phyloP scores from a whole-genome alignment of 106 monocot species.

The Xerophyta viscosa region DNA sequence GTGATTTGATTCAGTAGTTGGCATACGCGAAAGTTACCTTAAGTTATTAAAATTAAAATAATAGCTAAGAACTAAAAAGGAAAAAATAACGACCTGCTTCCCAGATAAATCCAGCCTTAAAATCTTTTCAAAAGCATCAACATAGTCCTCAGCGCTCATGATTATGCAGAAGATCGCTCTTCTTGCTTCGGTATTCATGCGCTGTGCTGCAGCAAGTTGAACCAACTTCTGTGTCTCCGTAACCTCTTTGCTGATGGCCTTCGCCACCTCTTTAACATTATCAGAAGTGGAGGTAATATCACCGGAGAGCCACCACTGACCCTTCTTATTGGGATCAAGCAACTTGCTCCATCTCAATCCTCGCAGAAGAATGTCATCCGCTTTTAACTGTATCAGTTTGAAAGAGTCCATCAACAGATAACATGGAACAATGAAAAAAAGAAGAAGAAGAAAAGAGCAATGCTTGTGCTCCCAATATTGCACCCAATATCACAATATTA shows the following conservation, averaged over 20 bases:
- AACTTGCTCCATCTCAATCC: constrained; percentile 81
- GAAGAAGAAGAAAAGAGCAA: neutral
- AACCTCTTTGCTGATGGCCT: constrained; percentile 47
- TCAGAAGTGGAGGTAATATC: constrained; percentile 26
- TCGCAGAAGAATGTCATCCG: constrained; percentile 68
- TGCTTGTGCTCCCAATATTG: too few species aligned
- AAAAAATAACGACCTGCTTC: constrained; percentile 54
- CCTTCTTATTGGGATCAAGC: constrained; percentile 88
- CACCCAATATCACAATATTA: too few species aligned
- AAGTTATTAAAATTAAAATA: constrained; percentile 1
- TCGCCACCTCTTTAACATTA: constrained; percentile 52
- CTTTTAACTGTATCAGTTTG: constrained; percentile 45
- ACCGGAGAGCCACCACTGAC: constrained; percentile 91
- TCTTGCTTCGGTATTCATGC: constrained; percentile 90
- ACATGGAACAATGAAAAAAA: neutral
- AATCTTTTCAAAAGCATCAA: constrained; percentile 97
- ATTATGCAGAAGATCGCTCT: constrained; percentile 92
- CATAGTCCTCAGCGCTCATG: constrained; percentile 91
- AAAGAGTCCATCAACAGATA: neutral
- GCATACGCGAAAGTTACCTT: too few species aligned
- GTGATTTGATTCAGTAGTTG: constrained; percentile 4
- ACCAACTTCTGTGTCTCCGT: constrained; percentile 68
- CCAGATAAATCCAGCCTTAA: constrained; percentile 72
- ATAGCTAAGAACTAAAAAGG: neutral
- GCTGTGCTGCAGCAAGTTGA: constrained; percentile 74